These are phyloP conservation scores for Gossypium rotundifolium DNA, from an alignment of 345 rosid species.

Conservation along the genomic window DNA sequence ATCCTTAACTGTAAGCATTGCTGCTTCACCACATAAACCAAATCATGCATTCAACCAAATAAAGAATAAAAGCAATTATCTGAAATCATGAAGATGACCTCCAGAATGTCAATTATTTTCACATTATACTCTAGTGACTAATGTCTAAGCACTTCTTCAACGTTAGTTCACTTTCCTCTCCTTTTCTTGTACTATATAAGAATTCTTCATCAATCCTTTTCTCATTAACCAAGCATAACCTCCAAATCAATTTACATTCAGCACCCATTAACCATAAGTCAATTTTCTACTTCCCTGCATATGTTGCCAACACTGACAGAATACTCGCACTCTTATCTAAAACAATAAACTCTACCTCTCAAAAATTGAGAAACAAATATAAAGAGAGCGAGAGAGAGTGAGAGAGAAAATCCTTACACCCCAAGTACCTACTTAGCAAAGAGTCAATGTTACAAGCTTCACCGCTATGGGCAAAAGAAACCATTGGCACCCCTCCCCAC, in stretches of 20 bases:
- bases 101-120: background rate
- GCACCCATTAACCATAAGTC: background rate
- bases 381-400: too few species aligned
- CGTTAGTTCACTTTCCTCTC: background rate
- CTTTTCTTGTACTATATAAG: background rate
- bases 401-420: too few species aligned
- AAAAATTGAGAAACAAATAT: too few species aligned
- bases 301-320: too few species aligned
- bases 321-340: too few species aligned
- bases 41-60: slow-evolving; percentile 4
- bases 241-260: background rate
- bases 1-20: slow-evolving; percentile 50
- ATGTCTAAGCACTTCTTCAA: background rate
- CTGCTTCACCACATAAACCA: slow-evolving; percentile 27
- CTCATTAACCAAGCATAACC: background rate
- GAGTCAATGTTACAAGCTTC: too few species aligned
- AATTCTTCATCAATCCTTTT: background rate
- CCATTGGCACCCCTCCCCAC: too few species aligned
- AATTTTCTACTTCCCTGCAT: too few species aligned
- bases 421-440: too few species aligned
- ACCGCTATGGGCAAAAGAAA: too few species aligned
- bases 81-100: background rate
- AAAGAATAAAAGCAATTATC: background rate
- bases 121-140: background rate
- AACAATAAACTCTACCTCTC: too few species aligned